Base-by-base conservation (phyloP, 192 early-diverging fungal species). In the Pilaira anomala region DNA sequence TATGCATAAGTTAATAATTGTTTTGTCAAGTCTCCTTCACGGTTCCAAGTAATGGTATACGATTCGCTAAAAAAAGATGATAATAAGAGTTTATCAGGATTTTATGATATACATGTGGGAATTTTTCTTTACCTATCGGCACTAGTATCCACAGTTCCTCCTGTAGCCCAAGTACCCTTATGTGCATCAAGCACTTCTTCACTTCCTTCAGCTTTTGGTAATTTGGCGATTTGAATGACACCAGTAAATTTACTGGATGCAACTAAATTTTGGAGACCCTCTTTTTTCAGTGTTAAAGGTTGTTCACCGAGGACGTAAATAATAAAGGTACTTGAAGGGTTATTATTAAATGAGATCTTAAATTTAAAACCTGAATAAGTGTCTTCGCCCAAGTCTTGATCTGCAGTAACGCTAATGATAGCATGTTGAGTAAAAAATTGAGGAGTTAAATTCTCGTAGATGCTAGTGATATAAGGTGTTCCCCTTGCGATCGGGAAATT, bases 381-480 rank as follows among this genome's bases (percentile, higher is more conserved):
- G 25, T 56, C 49, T 19, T 45, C 41, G 3, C 21, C 28, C 5
- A 22, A 14, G 1, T 41, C 60, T n/a, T 29, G 48, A 5, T 36
- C 62, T 5, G 68, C 50, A 7, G 26, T 30, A 16, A 66, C 48
- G 13, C 53, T 50, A 21, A 70, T 54, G 30, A 69, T 70, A 8
- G 58, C 64, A 50, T 69, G 62, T 48, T 75, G 68, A 25, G 66
- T 65, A 44, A 42, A 67, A 16, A 75, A 66, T 25, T 70, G 64
- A 29, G 73, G 73, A 16, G 73, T 75, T 51, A 75, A 59, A n/a
- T n/a, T 25, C 8, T 33, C 16, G 30, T 70, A 75, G 29, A 60
- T 40, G 26, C 50, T 56, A 21, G 73, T 75, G 42, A 75, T 62
- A 48, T 63, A 75, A 3, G 67, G 44, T 68, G 69, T 75, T 26